phyloP scores from a whole-genome alignment of 768 basidiomycete genomes.

The Tremella mesenterica region DNA sequence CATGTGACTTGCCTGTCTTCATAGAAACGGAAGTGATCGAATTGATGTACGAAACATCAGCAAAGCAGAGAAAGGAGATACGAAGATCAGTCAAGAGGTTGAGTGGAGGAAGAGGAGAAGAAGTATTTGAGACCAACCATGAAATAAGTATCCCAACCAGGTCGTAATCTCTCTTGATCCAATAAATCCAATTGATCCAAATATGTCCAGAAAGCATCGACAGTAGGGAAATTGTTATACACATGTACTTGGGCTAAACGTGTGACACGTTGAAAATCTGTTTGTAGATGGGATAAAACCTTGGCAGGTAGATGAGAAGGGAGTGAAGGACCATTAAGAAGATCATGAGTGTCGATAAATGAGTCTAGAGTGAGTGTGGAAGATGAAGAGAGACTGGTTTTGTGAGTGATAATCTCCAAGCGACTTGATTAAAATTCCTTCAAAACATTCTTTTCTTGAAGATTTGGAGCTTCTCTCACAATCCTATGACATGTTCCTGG shows the following conservation, averaged over 20 bases:
- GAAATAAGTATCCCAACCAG: slow-evolving; percentile 93
- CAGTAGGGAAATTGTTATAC: slow-evolving; percentile 35
- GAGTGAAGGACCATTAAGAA: slow-evolving; percentile 31
- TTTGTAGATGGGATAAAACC: slow-evolving; percentile 14
- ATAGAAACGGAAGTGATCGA: no score
- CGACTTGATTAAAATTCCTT: no score
- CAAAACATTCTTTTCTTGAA: no score
- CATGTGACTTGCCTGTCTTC: no score
- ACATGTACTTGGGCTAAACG: slow-evolving; percentile 38
- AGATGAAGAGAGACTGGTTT: not conserved
- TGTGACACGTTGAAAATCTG: slow-evolving; percentile 30
- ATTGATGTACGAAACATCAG: no score
- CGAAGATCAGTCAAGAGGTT: not conserved
- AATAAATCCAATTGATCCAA: slow-evolving; percentile 62
- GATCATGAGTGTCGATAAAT: slow-evolving; percentile 69
- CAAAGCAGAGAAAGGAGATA: not conserved
- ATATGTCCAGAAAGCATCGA: slow-evolving; percentile 51
- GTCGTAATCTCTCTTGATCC: slow-evolving; percentile 67
- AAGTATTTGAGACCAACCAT: slow-evolving; percentile 57
- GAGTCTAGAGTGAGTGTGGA: slow-evolving; percentile 51
- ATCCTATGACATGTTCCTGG: not conserved
- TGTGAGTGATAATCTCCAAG: not conserved
- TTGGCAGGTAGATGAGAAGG: slow-evolving; percentile 2
- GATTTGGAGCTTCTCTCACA: not conserved
- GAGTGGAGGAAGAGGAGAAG: not conserved